A percentile compares a stretch with the other conserved stretches of the same genome.
Conservation (phyloP, 345 rosid genomes). For the Populus alba region DNA sequence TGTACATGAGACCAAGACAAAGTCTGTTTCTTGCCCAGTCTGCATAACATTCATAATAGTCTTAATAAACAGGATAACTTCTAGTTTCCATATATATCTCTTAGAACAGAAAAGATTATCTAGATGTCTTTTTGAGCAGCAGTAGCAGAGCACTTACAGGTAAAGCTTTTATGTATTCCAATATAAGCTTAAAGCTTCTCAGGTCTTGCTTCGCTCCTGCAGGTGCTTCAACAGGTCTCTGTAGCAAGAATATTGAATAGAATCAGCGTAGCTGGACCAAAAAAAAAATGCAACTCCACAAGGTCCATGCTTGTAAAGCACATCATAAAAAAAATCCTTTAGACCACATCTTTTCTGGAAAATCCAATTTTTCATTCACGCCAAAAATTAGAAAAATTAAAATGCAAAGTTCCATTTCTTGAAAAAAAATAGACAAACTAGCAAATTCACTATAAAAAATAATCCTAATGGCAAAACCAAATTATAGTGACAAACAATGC, state of each 20-base stretch:
- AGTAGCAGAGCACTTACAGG: constrained; percentile 52
- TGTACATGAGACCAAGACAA: constrained; percentile 81
- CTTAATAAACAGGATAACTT: neutral
- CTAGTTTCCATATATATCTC: neutral
- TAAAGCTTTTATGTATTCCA: constrained; percentile 87
- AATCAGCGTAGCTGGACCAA: neutral
- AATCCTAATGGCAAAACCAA: neutral
- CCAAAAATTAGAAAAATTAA: neutral
- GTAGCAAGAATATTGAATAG: constrained; percentile 27
- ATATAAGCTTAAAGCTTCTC: constrained; percentile 76
- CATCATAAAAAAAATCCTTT: neutral
- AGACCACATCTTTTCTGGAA: neutral
- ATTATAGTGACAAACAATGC: neutral
- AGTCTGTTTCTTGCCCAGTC: constrained; percentile 98
- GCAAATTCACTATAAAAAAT: neutral
- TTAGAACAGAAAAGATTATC: neutral
- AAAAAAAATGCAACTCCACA: neutral
- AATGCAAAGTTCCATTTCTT: neutral
- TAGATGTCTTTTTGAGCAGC: neutral
- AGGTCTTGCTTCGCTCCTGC: constrained; percentile 66
- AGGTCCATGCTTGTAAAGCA: neutral
- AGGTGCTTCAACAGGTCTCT: constrained; percentile 74
- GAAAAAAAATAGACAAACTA: neutral
- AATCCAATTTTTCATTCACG: neutral
- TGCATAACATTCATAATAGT: constrained; percentile 33